phyloP scores from a whole-genome alignment of 176 grass and related monocot genomes.

The Coix lacrymajobi region DNA sequence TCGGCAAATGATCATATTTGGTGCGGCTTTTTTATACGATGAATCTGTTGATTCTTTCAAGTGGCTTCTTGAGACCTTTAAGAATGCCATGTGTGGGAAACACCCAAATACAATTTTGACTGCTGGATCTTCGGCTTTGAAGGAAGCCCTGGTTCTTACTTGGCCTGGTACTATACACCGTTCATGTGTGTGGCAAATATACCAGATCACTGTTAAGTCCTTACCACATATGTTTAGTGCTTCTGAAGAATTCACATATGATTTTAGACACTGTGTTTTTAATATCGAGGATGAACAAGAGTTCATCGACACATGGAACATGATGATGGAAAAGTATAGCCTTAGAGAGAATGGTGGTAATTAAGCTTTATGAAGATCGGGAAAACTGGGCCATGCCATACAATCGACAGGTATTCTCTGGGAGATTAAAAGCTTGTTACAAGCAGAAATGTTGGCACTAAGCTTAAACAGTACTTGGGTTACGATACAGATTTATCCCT shows the following conservation, averaged over 20 bases:
- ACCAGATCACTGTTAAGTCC: constrained; percentile 56
- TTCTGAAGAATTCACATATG: constrained; percentile 48
- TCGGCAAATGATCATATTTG: constrained; percentile 71
- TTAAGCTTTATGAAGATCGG: constrained; percentile 65
- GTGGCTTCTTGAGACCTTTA: constrained; percentile 89
- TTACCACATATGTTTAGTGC: constrained; percentile 39
- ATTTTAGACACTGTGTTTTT: constrained; percentile 73
- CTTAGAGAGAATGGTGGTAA: constrained; percentile 58
- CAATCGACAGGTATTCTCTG: constrained; percentile 45
- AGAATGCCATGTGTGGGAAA: constrained; percentile 62
- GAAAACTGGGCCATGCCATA: constrained; percentile 76
- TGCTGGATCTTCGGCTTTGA: constrained; percentile 47
- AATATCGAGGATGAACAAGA: constrained; percentile 73
- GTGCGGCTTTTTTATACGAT: constrained; percentile 84
- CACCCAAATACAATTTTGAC: constrained; percentile 67
- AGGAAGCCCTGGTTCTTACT: constrained; percentile 49
- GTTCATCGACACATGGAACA: constrained; percentile 66
- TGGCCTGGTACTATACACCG: constrained; percentile 62
- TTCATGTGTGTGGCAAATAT: constrained; percentile 78
- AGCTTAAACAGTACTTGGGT: constrained; percentile 41
- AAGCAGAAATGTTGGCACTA: constrained; percentile 42
- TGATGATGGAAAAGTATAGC: constrained; percentile 66
- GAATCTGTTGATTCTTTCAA: constrained; percentile 82
- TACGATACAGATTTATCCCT: constrained; percentile 44
- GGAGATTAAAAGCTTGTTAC: constrained; percentile 64